Evolutionary conservation across 306 rosid genomes (phyloP).

Genomic region (Cercis canadensis): DNA sequence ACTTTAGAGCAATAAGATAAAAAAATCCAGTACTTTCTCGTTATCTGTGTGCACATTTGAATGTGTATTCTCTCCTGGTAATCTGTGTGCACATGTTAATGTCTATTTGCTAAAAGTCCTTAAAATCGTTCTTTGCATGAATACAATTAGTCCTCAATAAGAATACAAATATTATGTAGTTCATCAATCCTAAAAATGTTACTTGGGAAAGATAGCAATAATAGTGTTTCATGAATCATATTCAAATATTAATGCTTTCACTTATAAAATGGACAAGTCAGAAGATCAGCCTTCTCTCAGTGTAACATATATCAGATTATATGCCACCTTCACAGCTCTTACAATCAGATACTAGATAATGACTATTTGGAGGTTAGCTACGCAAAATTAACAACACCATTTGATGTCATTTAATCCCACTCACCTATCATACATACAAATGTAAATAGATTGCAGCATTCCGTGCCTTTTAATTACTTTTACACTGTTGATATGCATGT

Average conservation of each 20-base stretch:
- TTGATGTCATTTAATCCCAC: conserved; percentile 14
- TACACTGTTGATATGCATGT: conserved; percentile 7
- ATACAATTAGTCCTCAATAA: background rate
- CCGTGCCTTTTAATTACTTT: background rate
- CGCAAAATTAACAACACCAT: background rate
- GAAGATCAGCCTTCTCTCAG: background rate
- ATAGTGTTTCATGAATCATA: conserved; percentile 1
- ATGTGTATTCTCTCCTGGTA: no score
- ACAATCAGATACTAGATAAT: conserved; percentile 5
- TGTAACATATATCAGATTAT: conserved; percentile 8
- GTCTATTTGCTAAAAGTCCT: no score
- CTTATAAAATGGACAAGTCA: background rate
- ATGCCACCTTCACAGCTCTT: conserved; percentile 21
- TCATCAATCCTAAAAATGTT: conserved; percentile 19
- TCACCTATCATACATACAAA: conserved; percentile 8
- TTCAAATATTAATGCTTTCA: conserved; percentile 25
- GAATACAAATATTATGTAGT: conserved; percentile 22
- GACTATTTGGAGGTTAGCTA: conserved; percentile 21
- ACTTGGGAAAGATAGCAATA: conserved; percentile 4
- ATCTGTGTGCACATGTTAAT: no score
- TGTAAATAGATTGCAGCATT: background rate
- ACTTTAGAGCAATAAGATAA: no score
- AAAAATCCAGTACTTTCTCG: no score
- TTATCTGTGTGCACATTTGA: no score
- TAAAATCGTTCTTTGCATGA: conserved; percentile 27